These are phyloP conservation scores for Kwoniella shivajii DNA, from an alignment of 1,284 basidiomycete genomes.

Conservation along the genomic window DNA sequence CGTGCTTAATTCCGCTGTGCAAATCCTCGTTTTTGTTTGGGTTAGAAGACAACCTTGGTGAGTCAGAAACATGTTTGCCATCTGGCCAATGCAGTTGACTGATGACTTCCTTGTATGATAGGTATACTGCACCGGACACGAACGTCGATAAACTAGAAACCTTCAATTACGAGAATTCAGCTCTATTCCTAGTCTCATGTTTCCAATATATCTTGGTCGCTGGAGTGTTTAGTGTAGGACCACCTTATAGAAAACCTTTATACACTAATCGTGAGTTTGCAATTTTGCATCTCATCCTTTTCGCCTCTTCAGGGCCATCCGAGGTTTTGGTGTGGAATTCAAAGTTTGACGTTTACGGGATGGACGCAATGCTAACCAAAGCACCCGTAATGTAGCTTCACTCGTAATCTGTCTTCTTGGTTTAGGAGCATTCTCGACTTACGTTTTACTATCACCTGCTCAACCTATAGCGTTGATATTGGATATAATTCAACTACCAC, in stretches of 20 bases:
- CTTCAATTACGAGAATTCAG: conserved; percentile 92
- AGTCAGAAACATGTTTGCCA: too few species aligned
- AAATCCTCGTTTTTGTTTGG: conserved; percentile 88
- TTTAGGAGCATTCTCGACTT: conserved; percentile 70
- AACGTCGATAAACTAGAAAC: conserved; percentile 79
- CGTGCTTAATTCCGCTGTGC: conserved; percentile 77
- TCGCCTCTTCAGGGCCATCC: too few species aligned
- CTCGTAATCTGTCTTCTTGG: conserved; percentile 72
- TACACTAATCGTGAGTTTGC: conserved; percentile 81
- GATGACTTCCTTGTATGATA: conserved; percentile 12
- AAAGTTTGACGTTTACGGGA: too few species aligned
- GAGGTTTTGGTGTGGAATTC: too few species aligned
- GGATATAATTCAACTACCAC: conserved; percentile 76
- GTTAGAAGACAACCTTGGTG: conserved; percentile 81
- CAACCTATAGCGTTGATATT: conserved; percentile 66
- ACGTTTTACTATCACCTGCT: conserved; percentile 74
- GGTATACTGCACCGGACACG: conserved; percentile 62
- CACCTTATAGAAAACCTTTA: conserved; percentile 92
- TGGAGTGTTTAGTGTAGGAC: conserved; percentile 95
- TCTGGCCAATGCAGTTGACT: background rate
- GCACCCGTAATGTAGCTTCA: conserved; percentile 81
- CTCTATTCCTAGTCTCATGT: conserved; percentile 88
- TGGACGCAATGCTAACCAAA: conserved; percentile 58
- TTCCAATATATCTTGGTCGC: conserved; percentile 99
- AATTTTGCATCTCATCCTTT: background rate